Base-by-base conservation (phyloP, 169 alveolate genomes). In the Toxoplasma gondii region DNA sequence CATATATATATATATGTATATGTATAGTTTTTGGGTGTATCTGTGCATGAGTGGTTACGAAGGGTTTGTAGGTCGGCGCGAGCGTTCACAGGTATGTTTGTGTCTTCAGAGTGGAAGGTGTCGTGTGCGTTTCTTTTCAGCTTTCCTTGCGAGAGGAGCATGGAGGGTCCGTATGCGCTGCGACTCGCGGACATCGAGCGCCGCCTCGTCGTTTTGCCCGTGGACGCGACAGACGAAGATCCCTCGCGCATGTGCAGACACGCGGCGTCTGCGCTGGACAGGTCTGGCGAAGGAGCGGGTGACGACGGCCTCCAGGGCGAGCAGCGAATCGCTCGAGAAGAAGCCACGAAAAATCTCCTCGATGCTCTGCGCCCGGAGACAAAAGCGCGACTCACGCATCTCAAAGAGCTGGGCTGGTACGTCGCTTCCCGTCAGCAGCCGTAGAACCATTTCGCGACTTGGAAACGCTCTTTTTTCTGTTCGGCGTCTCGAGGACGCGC, bases 121-220 rank as follows among this genome's bases (percentile, higher is more conserved):
- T 12, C 19, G 9, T 53, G 27, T 53, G 27, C 67, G 9, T 69
- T 22, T n/a, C 31, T 22, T 34, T 24, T 12, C 82, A 69, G 82
- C 9, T 69, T 69, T 69, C 82, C 82, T 22, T 69, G 82, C 29
- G 82, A 69, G 29, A 17, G 82, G 10, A 22, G 31, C 82, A 69
- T 69, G 82, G 82, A 69, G 82, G 82, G 82, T 34, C 82, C 82
- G 82, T 69, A 69, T 24, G 41, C 82, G 82, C 82, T 69, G 82
- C 82, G 82, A 5, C 82, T 69, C 41, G 82, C 82, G 38, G 82
- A 69, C 29, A 5, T n/a, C 38, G 41, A n/a, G 38, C 82, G 82
- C 38, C 82, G 82, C 12, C 82, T 69, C 12, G 82, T 69, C 38
- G 82, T 69, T 69, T 5, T 69, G 82, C 82, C 82, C 29, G 38